phyloP scores from a whole-genome alignment of 192 early-diverging fungal genomes.

The Haplosporangium gracile region DNA sequence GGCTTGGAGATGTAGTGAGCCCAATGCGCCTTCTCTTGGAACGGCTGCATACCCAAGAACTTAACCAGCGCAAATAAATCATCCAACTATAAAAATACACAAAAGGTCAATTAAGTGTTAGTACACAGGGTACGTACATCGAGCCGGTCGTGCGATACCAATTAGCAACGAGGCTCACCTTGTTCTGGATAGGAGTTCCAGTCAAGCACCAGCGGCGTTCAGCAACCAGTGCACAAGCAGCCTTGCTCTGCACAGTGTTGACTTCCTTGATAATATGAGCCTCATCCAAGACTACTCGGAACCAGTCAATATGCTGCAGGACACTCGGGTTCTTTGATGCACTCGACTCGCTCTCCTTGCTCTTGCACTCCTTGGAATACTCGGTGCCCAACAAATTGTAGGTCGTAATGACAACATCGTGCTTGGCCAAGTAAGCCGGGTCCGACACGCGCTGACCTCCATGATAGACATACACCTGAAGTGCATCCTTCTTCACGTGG shows the following conservation, averaged over 20 bases:
- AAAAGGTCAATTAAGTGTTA: background rate
- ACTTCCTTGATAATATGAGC: slow-evolving; percentile 94
- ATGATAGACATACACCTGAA: slow-evolving; percentile 66
- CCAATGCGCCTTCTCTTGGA: slow-evolving; percentile 57
- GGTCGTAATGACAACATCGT: slow-evolving; percentile 66
- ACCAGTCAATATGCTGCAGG: slow-evolving; percentile 82
- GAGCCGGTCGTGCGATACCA: background rate
- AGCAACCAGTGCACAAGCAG: slow-evolving; percentile 75
- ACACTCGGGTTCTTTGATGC: slow-evolving; percentile 34
- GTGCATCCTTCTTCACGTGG: slow-evolving; percentile 45
- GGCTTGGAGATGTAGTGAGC: slow-evolving; percentile 54
- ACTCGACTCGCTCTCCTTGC: slow-evolving; percentile 25
- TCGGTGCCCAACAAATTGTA: slow-evolving; percentile 64
- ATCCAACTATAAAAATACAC: slow-evolving; percentile 66
- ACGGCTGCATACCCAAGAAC: slow-evolving; percentile 76
- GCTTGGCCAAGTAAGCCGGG: slow-evolving; percentile 33
- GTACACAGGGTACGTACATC: too few relatives aligned
- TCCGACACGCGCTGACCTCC: slow-evolving; percentile 58
- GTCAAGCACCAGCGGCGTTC: slow-evolving; percentile 90
- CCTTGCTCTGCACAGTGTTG: slow-evolving; percentile 79
- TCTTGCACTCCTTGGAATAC: slow-evolving; percentile 57
- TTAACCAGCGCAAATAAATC: slow-evolving; percentile 91
- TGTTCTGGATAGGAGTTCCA: slow-evolving; percentile 87
- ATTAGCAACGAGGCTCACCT: slow-evolving; percentile 21
- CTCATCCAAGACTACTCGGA: slow-evolving; percentile 92